Percentiles rank a stretch among this genome's conserved stretches.
phyloP scores from a whole-genome alignment of 2,329 filamentous ascomycete species.

The Fusarium floridanum region DNA sequence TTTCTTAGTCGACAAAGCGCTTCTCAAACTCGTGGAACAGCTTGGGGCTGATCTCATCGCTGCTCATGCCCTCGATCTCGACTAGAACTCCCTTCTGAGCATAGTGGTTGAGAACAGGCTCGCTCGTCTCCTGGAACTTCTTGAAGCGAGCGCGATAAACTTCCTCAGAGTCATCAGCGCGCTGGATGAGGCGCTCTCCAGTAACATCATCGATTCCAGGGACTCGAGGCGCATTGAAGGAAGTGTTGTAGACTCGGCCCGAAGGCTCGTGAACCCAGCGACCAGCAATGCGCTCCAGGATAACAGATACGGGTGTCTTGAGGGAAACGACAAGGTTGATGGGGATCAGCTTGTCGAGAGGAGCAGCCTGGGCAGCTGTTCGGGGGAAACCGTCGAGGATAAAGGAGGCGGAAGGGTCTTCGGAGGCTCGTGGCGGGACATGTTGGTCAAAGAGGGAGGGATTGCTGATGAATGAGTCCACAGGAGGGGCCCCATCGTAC shows the following conservation, averaged over 20 bases:
- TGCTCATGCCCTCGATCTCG: constrained; percentile 89
- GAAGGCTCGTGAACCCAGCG: constrained; percentile 95
- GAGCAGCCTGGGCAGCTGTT: constrained; percentile 82
- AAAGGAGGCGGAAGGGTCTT: constrained; percentile 86
- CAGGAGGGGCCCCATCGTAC: constrained; percentile 47
- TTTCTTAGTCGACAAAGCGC: constrained; percentile 68
- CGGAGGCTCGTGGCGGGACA: constrained; percentile 63
- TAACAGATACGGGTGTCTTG: constrained; percentile 86
- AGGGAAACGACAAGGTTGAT: constrained; percentile 94
- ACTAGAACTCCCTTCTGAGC: constrained; percentile 84
- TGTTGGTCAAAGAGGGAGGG: constrained; percentile 54
- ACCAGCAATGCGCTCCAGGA: constrained; percentile 89
- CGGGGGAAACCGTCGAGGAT: constrained; percentile 97
- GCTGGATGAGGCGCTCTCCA: constrained; percentile 84
- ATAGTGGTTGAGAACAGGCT: constrained; percentile 90
- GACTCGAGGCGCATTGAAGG: constrained; percentile 88
- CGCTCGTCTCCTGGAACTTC: constrained; percentile 89
- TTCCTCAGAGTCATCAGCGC: constrained; percentile 87
- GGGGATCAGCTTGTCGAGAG: constrained; percentile 85
- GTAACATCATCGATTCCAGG: constrained; percentile 89
- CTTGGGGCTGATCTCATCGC: constrained; percentile 95
- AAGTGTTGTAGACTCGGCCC: constrained; percentile 94
- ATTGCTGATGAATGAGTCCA: constrained; percentile 58
- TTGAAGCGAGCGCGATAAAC: constrained; percentile 85
- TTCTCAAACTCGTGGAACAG: constrained; percentile 85